Conservation (phyloP, 768 basidiomycete species). For the Leccinum subtestaceum region DNA sequence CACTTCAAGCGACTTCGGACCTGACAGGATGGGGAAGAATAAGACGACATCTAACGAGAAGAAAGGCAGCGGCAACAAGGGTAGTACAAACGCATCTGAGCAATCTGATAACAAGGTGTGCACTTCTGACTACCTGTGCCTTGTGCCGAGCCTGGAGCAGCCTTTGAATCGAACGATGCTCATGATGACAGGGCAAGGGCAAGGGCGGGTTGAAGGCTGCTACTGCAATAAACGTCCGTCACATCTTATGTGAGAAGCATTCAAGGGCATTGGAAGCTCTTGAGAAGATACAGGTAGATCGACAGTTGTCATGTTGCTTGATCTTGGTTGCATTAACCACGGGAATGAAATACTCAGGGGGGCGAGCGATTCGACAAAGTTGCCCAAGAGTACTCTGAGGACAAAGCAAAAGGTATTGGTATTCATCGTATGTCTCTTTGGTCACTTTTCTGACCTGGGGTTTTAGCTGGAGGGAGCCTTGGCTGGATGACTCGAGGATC, state of each 20-base stretch:
- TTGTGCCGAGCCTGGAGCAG: not conserved
- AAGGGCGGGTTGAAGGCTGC: conserved; percentile 72
- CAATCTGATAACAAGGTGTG: conserved; percentile 26
- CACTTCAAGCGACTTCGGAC: not conserved
- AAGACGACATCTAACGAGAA: conserved; percentile 25
- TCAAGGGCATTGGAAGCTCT: conserved; percentile 76
- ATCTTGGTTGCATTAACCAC: not conserved
- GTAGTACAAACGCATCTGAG: conserved; percentile 13
- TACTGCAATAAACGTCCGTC: conserved; percentile 80
- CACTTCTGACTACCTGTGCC: not conserved
- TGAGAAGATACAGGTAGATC: conserved; percentile 68
- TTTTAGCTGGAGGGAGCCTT: conserved; percentile 74
- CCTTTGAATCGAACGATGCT: not conserved
- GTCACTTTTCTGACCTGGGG: conserved; percentile 1
- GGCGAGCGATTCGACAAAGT: conserved; percentile 86
- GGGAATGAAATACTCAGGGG: conserved; percentile 41
- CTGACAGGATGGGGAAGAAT: conserved; percentile 27
- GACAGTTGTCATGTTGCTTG: not conserved
- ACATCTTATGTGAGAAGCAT: conserved; percentile 87
- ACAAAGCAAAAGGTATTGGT: conserved; percentile 85
- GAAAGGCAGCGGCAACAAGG: conserved; percentile 21
- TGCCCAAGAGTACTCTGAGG: conserved; percentile 87
- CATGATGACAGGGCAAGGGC: conserved; percentile 44
- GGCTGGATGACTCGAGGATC: conserved; percentile 87
- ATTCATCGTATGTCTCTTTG: not conserved